Base-by-base conservation (phyloP, 768 basidiomycete genomes). In the Collybiopsis confluens region DNA sequence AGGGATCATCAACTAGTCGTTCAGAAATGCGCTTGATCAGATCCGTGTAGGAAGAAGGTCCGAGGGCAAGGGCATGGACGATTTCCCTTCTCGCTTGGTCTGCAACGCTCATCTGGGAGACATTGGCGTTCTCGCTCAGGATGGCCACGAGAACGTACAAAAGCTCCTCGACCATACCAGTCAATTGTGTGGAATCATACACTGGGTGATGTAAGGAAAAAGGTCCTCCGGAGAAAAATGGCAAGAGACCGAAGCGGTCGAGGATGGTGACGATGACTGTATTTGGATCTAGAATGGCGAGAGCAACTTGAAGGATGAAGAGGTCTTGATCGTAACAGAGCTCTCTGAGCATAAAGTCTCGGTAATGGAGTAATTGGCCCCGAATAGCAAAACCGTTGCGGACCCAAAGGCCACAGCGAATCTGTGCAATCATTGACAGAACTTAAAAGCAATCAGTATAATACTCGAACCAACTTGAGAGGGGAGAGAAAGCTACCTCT, bases 301-400 rank as follows among this genome's bases (percentile, higher is more conserved):
- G 80, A 0, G 88, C 86, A 0, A 86, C 84, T 70, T 98, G 95
- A 2, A 98, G 78, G 56, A 96, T 81, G 74, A 86, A 94, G 16
- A 97, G 75, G 59, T 93, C 97, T 66, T 98, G 94, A 67, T 99
- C 97, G 64, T 96, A 95, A 62, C 96, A 97, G 5, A 93, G 78
- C 66, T 99, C 97, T 18, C 96, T 87, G 23, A 98, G 82, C 81
- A 90, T 88, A 68, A 92, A 93, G 65, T 98, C 96, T 24, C 94
- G 88, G 66, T 99, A 99, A 65, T 98, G 96, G 49, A 95, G 79
- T 3, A 94, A 76, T 66, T 98, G 97, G 0, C 94, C 93, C 1
- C 96, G 87, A 60, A 98, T 95, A 15, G 89, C 89, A 63, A 94
- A 91, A 3, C 97, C 97, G 61, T 99, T 99, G 51, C 96, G 88